Evolutionary conservation across 352 stramenopile species (phyloP), one percentile per base, ranked within the genome.

Genomic region (Halophytophthora polymorphica): DNA sequence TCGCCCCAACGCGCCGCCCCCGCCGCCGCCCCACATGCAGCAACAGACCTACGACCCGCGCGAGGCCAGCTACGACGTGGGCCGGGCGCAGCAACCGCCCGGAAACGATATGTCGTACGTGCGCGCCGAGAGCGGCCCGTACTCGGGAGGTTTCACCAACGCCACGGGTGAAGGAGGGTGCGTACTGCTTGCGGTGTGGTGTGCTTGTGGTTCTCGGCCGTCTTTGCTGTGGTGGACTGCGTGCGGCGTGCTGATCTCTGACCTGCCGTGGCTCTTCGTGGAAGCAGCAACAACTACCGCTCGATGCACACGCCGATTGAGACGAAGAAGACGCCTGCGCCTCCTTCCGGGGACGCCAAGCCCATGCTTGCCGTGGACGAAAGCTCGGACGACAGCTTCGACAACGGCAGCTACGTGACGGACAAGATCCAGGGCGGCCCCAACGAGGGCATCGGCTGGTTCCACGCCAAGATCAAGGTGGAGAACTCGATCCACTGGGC

Each of bases 381-480:
- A 36, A 86, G 71, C 56, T 91, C 80, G 17, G 80, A 91, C 34
- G 80, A 80, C 64, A 87, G 73, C 49, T 83, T 83, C 44, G 80
- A 91, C 59, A 80, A 82, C 23, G 68, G 73, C 22, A 88, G 73
- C 61, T 82, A 84, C 61, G 58, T 70, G 25, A 87, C 73, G 14
- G 80, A 88, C 46, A 82, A 83, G 53, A 73, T 83, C 37, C 64
- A 71, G 49, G 64, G 63, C 2, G 51, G 57, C 0, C 61, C 64
- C 2, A 74, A 66, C 43, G 80, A 91, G 58, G 80, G 78, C 21
- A 68, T 84, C 35, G 83, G 83, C 46, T 93, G 83, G 83, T 93
- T 93, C 66, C 83, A 93, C 56, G 76, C 73, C 39, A 94, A 94
- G 60, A 92, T 91, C 51, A 89, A 87, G 48, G 71, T 92, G 40